Conservation (phyloP, 2,329 filamentous ascomycete species). For the Penicillium digitatum region DNA sequence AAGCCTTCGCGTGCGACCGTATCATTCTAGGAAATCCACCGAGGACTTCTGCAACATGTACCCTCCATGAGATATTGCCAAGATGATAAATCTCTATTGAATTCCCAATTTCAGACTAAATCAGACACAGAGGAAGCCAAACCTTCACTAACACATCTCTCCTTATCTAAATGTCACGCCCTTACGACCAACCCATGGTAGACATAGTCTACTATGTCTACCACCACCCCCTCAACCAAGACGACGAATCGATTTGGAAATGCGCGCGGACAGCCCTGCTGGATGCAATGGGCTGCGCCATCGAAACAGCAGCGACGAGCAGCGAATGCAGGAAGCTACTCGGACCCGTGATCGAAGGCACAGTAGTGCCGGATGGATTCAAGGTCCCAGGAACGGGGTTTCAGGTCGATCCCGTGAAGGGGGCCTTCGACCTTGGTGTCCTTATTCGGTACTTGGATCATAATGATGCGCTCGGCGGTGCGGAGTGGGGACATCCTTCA, state of each 20-base stretch:
- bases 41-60: not conserved
- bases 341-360: slow-evolving; percentile 13
- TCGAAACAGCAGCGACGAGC: slow-evolving; percentile 24
- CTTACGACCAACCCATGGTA: slow-evolving; percentile 37
- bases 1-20: not conserved
- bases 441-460: slow-evolving; percentile 44
- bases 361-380: slow-evolving; percentile 32
- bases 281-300: slow-evolving; percentile 26
- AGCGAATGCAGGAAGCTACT: slow-evolving; percentile 17
- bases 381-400: slow-evolving; percentile 39
- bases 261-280: slow-evolving; percentile 23
- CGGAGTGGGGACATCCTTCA: slow-evolving; percentile 46
- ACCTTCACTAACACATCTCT: not conserved
- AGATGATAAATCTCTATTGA: not conserved
- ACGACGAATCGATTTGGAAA: slow-evolving; percentile 17
- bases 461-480: slow-evolving; percentile 41
- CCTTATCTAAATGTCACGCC: slow-evolving; percentile 23
- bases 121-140: not conserved
- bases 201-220: slow-evolving; percentile 25
- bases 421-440: slow-evolving; percentile 39
- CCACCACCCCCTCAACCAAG: slow-evolving; percentile 13
- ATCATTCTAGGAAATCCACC: not conserved
- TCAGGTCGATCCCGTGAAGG: slow-evolving; percentile 37
- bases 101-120: no score
- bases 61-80: not conserved